Base-by-base conservation (phyloP, 768 basidiomycete genomes). In the Lentinula edodes region DNA sequence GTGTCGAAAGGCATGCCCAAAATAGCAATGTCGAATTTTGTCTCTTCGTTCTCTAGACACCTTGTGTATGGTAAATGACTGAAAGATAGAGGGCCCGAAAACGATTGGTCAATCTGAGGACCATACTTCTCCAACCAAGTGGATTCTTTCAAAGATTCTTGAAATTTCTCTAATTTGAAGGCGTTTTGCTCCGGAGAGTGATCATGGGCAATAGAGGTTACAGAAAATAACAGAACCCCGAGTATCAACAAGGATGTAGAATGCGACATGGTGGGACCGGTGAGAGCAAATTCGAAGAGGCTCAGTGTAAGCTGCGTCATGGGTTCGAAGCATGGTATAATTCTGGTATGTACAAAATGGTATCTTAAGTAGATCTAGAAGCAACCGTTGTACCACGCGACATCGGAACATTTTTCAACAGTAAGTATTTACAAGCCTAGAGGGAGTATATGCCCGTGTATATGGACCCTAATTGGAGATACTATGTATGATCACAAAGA, bases 1-100 rank as follows among this genome's bases (percentile, higher is more conserved):
- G 89, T 92, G 66, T 92, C 89, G 66, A 91, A 91, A 0, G 90
- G 90, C 77, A 90, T 84, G 7, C 90, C 93, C 5, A 95, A 73
- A 41, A 95, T 70, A 1, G 90, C 92, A 58, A 95, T 85, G 71
- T 95, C 90, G 66, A 89, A 89, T 3, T 66, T 65, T 13, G 73
- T 68, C 15, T 67, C 68, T 54, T 78, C 76, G 64, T 88, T 78
- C 63, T 90, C 86, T 42, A 93, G 76, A 69, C 91, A 93, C 41
- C 82, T 82, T 7, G 76, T 66, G 69, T 91, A 93, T 1, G 90
- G 87, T 13, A 92, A 75, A 67, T 93, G 93, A 18, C 92, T 89
- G 76, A 95, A 96, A 0, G 90, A 80, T 15, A 90, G 78, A 35
- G 91, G 88, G 0, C 94, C 93, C 6, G 89, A 85, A 76, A 91